phyloP scores from a whole-genome alignment of 2,329 filamentous ascomycete genomes.

The Fusarium dimerum region DNA sequence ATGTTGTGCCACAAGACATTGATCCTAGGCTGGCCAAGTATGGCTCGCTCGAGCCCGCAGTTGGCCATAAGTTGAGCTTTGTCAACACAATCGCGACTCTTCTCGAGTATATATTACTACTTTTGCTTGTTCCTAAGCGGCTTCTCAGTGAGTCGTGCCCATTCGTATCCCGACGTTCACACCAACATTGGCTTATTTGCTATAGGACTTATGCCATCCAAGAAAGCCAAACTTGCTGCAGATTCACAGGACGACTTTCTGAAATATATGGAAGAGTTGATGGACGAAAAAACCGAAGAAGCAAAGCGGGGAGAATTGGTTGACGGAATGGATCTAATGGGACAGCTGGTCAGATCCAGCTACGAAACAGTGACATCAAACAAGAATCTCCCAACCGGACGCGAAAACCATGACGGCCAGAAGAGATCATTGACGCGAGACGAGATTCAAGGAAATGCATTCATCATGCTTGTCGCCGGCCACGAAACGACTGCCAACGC shows the following conservation, averaged over 20 bases:
- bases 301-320: slow-evolving; percentile 36
- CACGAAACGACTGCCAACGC: slow-evolving; percentile 81
- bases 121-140: slow-evolving; percentile 61
- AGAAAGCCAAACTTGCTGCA: slow-evolving; percentile 51
- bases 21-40: slow-evolving; percentile 52
- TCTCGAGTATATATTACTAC: slow-evolving; percentile 63
- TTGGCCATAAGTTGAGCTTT: slow-evolving; percentile 66
- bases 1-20: slow-evolving; percentile 46
- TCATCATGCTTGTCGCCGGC: slow-evolving; percentile 69
- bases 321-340: slow-evolving; percentile 55
- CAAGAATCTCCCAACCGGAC: slow-evolving; percentile 1
- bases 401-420: slow-evolving; percentile 11
- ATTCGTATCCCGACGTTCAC: neutral
- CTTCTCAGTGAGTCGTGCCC: slow-evolving; percentile 46
- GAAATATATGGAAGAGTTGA: slow-evolving; percentile 69
- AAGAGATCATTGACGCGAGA: slow-evolving; percentile 52
- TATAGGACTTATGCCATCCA: slow-evolving; percentile 49
- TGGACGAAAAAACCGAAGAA: slow-evolving; percentile 58
- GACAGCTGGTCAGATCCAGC: slow-evolving; percentile 48
- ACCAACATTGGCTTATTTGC: slow-evolving; percentile 7
- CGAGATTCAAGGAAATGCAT: slow-evolving; percentile 74
- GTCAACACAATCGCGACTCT: slow-evolving; percentile 61
- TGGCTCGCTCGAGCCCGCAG: slow-evolving; percentile 44
- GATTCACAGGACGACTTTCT: slow-evolving; percentile 63
- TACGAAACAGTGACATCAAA: slow-evolving; percentile 23